A percentile compares a stretch with the other conserved stretches of the same genome.
These are phyloP conservation scores for Goffeauzyma gilvescens DNA, from an alignment of 768 basidiomycete genomes.

Conservation along the genomic window DNA sequence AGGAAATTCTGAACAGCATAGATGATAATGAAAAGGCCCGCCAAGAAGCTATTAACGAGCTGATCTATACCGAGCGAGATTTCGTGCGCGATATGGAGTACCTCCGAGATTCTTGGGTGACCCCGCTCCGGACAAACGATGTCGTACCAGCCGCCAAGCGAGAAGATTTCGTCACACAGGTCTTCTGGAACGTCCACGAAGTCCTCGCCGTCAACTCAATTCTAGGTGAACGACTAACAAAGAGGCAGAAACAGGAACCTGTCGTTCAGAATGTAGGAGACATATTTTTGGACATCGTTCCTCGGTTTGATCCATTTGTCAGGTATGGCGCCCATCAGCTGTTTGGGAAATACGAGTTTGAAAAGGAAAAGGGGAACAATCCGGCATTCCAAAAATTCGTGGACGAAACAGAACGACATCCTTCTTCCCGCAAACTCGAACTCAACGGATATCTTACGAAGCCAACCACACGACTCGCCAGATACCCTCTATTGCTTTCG, in stretches of 20 bases:
- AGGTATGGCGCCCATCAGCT: constrained; percentile 89
- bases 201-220: constrained; percentile 79
- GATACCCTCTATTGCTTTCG: constrained; percentile 81
- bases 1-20: constrained; percentile 80
- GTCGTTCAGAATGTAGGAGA: constrained; percentile 85
- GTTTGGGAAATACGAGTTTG: constrained; percentile 97
- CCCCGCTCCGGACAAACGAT: constrained; percentile 54
- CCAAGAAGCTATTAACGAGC: constrained; percentile 96
- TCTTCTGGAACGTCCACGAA: constrained; percentile 95
- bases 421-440: constrained; percentile 89
- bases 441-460: constrained; percentile 95
- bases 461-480: constrained; percentile 89
- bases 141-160: constrained; percentile 59
- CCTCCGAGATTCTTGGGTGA: constrained; percentile 89
- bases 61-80: constrained; percentile 80
- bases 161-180: constrained; percentile 72
- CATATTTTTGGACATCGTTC: constrained; percentile 66
- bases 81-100: constrained; percentile 98
- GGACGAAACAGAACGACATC: constrained; percentile 76
- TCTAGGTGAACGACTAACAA: constrained; percentile 80
- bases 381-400: constrained; percentile 85
- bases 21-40: constrained; percentile 83
- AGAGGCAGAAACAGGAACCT: constrained; percentile 84
- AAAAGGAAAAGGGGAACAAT: constrained; percentile 91
- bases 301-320: constrained; percentile 80